Evolutionary conservation across 345 rosid genomes (phyloP), one percentile per base, ranked within the genome.

Genomic region (Syzygium aqueum): DNA sequence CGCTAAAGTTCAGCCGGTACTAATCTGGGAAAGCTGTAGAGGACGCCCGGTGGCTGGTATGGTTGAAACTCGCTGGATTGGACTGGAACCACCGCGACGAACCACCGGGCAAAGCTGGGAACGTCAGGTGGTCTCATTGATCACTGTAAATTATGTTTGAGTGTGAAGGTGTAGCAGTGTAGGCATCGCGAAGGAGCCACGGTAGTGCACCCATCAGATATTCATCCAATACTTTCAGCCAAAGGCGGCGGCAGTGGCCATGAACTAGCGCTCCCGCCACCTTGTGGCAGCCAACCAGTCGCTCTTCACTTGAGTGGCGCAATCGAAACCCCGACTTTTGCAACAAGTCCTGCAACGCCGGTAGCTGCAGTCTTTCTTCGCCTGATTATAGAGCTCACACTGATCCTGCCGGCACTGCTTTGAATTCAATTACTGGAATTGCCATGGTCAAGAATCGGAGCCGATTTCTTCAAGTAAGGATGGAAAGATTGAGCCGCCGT

Each of bases 281-380:
- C 98, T 86, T 8, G 99, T 93, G 2, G 99, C 98, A 13, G 99
- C 93, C 10, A 97, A 98, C 99, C 99, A 97, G 63, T 99, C 96
- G 95, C 99, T 97, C 91, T 94, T 97, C 89, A 97, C 97, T 91
- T 97, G 99, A 51, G 98, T 97, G 30, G 92, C 51, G 83, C 99
- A 96, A 86, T 95, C 98, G 89, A 93, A 96, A 52, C 99, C 98
- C 51, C 98, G 95, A 87, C 98, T 96, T 88, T 95, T 96, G 85
- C 99, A 97, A 84, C 99, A 97, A 4, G 99, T 96, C 89, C 99
- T 89, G 73, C 99, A 97, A 91, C 99, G 91, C 84, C 96, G 90
- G 86, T 94, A 97, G 88, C 87, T 90, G 46, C 99, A 97, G 85
- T 95, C 99, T 52, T 97, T 97, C 95, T 97, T 97, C 5, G 99